These are phyloP conservation scores for Dioscorea cayenensis DNA, from an alignment of 116 monocot species.

Conservation along the genomic window DNA sequence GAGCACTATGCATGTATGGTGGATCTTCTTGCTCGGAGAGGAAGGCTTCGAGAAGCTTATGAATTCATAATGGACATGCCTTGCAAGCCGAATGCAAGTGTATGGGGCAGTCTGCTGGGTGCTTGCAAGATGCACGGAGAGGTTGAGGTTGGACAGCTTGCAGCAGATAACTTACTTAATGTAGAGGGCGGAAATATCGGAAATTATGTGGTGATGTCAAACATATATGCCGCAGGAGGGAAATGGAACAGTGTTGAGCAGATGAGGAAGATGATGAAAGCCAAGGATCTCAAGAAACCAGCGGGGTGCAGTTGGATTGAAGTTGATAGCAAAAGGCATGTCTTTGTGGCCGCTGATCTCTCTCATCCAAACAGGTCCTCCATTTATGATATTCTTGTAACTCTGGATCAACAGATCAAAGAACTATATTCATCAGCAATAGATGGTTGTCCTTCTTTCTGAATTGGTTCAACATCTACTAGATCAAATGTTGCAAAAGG, in stretches of 20 bases:
- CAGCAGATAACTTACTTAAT: conserved; percentile 40
- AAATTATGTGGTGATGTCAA: conserved; percentile 68
- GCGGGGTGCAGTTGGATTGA: conserved; percentile 85
- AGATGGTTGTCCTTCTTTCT: background rate
- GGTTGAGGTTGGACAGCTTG: conserved; percentile 40
- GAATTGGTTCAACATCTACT: too few relatives aligned
- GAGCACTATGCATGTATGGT: conserved; percentile 69
- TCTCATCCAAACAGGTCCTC: conserved; percentile 38
- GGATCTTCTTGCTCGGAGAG: conserved; percentile 66
- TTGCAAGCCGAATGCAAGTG: conserved; percentile 35
- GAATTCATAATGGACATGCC: conserved; percentile 48
- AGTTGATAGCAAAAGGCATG: conserved; percentile 36
- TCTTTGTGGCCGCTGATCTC: conserved; percentile 53
- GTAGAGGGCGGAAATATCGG: conserved; percentile 46
- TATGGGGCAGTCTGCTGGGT: conserved; percentile 61
- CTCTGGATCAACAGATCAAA: conserved; percentile 18
- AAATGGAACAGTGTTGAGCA: conserved; percentile 68
- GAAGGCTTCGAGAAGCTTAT: conserved; percentile 53
- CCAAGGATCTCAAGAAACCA: conserved; percentile 48
- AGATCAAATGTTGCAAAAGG: too few relatives aligned
- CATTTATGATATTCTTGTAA: conserved; percentile 20
- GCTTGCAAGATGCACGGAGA: conserved; percentile 51
- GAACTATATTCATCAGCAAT: background rate
- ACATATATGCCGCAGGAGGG: conserved; percentile 62
- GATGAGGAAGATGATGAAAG: conserved; percentile 49